Evolutionary conservation across 176 grass and related monocot species (phyloP).

Genomic region (Eragrostis nindensis): DNA sequence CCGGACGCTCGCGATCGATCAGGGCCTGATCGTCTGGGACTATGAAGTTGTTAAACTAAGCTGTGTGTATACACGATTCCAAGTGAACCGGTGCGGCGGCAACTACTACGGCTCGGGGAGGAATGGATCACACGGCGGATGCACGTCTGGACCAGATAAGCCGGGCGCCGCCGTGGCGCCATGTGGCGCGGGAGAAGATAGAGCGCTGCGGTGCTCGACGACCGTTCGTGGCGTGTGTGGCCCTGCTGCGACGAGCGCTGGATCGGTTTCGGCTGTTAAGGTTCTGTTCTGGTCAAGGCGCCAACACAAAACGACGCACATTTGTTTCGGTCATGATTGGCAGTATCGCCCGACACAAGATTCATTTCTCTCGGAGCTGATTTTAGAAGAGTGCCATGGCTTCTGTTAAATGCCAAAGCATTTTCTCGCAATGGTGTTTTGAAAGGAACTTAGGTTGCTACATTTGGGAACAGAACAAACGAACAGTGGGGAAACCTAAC

Average conservation of each 20-base stretch:
- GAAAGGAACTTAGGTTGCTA: too few species aligned
- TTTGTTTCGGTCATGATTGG: neutral
- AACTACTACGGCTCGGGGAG: neutral
- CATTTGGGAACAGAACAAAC: too few species aligned
- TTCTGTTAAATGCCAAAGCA: too few species aligned
- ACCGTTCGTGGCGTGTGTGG: conserved; percentile 55
- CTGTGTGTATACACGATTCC: neutral
- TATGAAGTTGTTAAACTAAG: neutral
- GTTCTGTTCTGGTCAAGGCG: neutral
- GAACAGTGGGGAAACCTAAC: too few species aligned
- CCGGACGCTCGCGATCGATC: conserved; percentile 1
- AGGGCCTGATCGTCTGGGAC: neutral
- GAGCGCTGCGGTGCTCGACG: conserved; percentile 25
- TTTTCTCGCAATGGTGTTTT: too few species aligned
- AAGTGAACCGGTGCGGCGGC: neutral
- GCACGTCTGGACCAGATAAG: conserved; percentile 49
- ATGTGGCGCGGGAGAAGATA: conserved; percentile 61
- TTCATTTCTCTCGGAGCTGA: neutral
- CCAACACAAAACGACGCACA: neutral
- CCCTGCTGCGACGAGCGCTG: conserved; percentile 9
- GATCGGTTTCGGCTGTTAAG: neutral
- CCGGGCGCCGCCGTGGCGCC: conserved; percentile 35
- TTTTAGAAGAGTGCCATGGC: neutral
- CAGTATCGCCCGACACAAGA: neutral
- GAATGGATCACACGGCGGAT: conserved; percentile 40